These are phyloP conservation scores for Fusarium longipes DNA, from an alignment of 2,329 filamentous ascomycete genomes.

Conservation along the genomic window DNA sequence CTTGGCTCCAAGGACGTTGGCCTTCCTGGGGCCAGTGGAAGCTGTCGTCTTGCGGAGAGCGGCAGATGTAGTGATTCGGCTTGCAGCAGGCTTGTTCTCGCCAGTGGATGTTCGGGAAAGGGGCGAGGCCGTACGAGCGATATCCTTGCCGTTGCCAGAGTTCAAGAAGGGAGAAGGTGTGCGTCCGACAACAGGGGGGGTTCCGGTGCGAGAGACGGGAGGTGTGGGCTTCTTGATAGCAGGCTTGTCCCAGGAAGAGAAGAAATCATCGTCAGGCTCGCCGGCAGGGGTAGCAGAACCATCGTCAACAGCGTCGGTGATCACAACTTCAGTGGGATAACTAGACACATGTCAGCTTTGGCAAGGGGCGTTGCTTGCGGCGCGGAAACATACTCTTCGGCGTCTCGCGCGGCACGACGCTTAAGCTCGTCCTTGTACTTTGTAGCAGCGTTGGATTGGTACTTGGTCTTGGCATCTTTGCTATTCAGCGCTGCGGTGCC, in stretches of 20 bases:
- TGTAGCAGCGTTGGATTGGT: conserved; percentile 89
- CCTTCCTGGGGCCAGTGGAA: conserved; percentile 76
- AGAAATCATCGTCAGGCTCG: conserved; percentile 95
- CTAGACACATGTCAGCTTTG: conserved; percentile 59
- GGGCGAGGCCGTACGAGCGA: conserved; percentile 84
- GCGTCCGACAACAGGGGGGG: conserved; percentile 82
- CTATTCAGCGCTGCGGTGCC: conserved; percentile 93
- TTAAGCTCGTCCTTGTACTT: conserved; percentile 99
- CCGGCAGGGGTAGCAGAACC: conserved; percentile 80
- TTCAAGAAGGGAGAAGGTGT: conserved; percentile 92
- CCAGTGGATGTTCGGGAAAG: conserved; percentile 71
- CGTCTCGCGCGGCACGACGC: conserved; percentile 83
- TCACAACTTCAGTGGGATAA: conserved; percentile 85
- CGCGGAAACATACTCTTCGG: conserved; percentile 75
- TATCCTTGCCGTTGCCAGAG: conserved; percentile 77
- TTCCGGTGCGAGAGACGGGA: conserved; percentile 88
- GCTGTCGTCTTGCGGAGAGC: conserved; percentile 82
- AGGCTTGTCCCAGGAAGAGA: conserved; percentile 98
- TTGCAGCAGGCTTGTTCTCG: conserved; percentile 69
- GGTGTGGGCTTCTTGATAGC: conserved; percentile 96
- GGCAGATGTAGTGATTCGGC: conserved; percentile 79
- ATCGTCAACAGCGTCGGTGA: conserved; percentile 79
- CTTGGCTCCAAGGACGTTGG: conserved; percentile 87
- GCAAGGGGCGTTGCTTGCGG: background rate
- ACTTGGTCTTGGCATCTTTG: conserved; percentile 97